A percentile compares a stretch with the other conserved stretches of the same genome.
Conservation (phyloP, 495 filamentous ascomycete genomes). For the Penicillium canescens region DNA sequence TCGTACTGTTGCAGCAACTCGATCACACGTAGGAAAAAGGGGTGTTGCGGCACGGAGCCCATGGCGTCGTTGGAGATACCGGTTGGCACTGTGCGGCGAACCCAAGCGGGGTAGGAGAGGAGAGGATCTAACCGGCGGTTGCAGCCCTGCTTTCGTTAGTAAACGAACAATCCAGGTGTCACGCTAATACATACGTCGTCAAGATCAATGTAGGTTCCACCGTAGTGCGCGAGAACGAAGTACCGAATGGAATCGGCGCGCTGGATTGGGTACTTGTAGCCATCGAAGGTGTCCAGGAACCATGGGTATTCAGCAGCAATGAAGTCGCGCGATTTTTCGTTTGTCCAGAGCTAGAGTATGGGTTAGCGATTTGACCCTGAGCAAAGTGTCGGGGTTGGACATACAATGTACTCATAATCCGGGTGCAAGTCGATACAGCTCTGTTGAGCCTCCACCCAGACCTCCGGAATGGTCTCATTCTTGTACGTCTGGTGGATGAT, state of each 20-base stretch:
- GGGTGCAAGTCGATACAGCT: constrained; percentile 74
- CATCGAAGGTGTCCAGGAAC: constrained; percentile 83
- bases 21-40: constrained; percentile 77
- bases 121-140: constrained; percentile 79
- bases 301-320: constrained; percentile 79
- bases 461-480: constrained; percentile 71
- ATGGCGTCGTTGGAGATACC: constrained; percentile 91
- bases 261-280: constrained; percentile 79
- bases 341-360: constrained; percentile 75
- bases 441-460: constrained; percentile 72
- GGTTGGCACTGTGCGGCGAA: constrained; percentile 76
- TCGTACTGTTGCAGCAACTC: constrained; percentile 70
- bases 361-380: constrained; percentile 14
- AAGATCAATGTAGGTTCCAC: constrained; percentile 86
- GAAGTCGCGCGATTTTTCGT: constrained; percentile 71
- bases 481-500: constrained; percentile 90
- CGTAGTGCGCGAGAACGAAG: constrained; percentile 80
- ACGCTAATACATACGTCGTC: constrained; percentile 66
- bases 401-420: constrained; percentile 81
- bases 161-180: neutral
- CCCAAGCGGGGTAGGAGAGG: constrained; percentile 78
- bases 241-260: constrained; percentile 87
- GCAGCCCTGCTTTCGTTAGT: constrained; percentile 61
- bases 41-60: constrained; percentile 76
- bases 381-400: constrained; percentile 11